phyloP scores from a whole-genome alignment of 176 grass and related monocot species.

The Secale cereale region DNA sequence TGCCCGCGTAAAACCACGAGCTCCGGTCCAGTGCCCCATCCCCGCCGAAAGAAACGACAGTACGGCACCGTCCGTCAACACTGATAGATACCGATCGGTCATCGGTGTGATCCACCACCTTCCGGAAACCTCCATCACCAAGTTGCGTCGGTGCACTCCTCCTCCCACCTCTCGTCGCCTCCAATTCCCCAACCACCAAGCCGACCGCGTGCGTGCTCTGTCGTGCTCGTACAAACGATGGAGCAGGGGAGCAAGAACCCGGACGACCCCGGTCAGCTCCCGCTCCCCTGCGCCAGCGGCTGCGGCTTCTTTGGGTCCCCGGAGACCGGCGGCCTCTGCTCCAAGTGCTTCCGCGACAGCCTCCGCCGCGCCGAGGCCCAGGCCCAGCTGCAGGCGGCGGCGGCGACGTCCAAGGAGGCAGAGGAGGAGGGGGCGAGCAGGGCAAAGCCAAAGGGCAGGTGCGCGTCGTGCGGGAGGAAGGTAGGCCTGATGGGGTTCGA shows the following conservation, averaged over 20 bases:
- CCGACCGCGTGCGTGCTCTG: background rate
- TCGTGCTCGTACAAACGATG: slow-evolving; percentile 11
- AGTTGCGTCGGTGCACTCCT: background rate
- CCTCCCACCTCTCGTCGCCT: background rate
- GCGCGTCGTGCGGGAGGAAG: slow-evolving; percentile 36
- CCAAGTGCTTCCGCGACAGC: slow-evolving; percentile 53
- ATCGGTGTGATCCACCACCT: background rate
- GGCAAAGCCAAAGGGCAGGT: background rate
- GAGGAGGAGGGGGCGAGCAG: background rate
- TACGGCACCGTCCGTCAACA: slow-evolving; percentile 9
- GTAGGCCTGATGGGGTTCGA: slow-evolving; percentile 68
- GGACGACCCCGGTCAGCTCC: background rate
- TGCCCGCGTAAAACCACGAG: slow-evolving; percentile 15
- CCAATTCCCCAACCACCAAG: background rate
- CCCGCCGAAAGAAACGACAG: background rate
- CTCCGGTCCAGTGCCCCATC: background rate
- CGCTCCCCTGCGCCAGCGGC: slow-evolving; percentile 55
- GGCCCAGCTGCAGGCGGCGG: background rate
- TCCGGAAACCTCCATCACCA: slow-evolving; percentile 12
- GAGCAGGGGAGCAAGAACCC: slow-evolving; percentile 36
- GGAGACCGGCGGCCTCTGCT: slow-evolving; percentile 55
- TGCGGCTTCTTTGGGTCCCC: slow-evolving; percentile 71
- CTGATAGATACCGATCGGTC: background rate
- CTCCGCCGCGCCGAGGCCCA: slow-evolving; percentile 29
- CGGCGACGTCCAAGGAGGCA: background rate